A percentile compares a stretch with the other conserved stretches of the same genome.
These are phyloP conservation scores for Akanthomyces muscarius DNA, from an alignment of 2,329 filamentous ascomycete genomes.

Conservation along the genomic window DNA sequence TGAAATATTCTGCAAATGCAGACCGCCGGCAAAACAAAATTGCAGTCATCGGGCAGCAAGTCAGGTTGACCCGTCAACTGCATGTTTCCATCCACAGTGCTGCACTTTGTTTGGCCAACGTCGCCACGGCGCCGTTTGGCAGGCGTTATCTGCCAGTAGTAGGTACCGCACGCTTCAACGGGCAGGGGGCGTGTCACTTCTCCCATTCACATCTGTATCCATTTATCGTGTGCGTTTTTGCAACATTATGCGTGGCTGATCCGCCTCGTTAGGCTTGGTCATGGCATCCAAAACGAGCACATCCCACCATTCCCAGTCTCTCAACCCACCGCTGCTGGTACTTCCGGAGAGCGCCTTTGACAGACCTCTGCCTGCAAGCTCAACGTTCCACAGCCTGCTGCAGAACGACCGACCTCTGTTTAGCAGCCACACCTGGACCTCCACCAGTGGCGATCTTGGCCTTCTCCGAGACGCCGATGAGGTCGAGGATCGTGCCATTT, in stretches of 20 bases:
- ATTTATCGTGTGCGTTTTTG: background rate
- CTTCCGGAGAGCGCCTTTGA: slow-evolving; percentile 7
- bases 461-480: slow-evolving; percentile 47
- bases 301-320: background rate
- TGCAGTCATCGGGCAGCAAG: background rate
- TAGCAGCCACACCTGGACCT: slow-evolving; percentile 55
- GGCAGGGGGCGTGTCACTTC: background rate
- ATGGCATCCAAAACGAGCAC: slow-evolving; percentile 13
- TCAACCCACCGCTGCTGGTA: slow-evolving; percentile 8
- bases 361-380: slow-evolving; percentile 4
- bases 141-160: slow-evolving; percentile 7
- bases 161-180: background rate
- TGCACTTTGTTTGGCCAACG: slow-evolving; percentile 1
- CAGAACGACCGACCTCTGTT: slow-evolving; percentile 11
- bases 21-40: no score
- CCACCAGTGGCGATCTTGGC: slow-evolving; percentile 48
- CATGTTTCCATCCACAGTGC: slow-evolving; percentile 3
- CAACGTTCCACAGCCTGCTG: slow-evolving; percentile 7
- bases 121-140: slow-evolving; percentile 13
- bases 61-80: slow-evolving; percentile 15
- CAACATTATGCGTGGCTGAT: slow-evolving; percentile 4
- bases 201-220: slow-evolving; percentile 5
- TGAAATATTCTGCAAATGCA: no score
- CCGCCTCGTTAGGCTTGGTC: slow-evolving; percentile 10
- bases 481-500: slow-evolving; percentile 43